Evolutionary conservation across 2,329 filamentous ascomycete genomes (phyloP), one percentile per base, ranked within the genome.

Genomic region (Nemania bipapillata): DNA sequence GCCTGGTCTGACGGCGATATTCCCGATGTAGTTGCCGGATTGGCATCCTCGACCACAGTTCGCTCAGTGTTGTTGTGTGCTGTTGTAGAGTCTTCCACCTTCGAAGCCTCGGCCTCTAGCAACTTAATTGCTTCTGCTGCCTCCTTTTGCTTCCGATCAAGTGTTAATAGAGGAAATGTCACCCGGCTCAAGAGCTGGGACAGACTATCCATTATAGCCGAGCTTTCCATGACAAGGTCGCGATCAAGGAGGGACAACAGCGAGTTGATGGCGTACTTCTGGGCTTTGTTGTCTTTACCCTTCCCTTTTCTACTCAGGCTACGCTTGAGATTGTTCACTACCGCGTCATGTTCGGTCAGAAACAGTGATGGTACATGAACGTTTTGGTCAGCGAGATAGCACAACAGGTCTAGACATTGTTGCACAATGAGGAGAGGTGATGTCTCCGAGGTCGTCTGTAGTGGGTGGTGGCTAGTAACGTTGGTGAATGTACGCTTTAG

Each of bases 181-280:
- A 98, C 93, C 72, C 92, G 91, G 79, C 93, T 95, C 28, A 99
- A 86, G 32, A 99, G 84, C 71, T 91, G 90, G 1, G 96, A 96
- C 28, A 99, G 86, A 70, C 94, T 91, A 74, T 97, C 95, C 94
- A 99, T 98, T 65, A 97, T 95, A 6, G 90, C 87, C n/a, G 95
- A 94, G 81, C 94, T 99, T 81, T 99, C 96, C 82, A 97, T 97
- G 72, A 99, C 94, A 69, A 98, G 85, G 72, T 94, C 92, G n/a
- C 96, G 92, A 78, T 98, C 96, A 24, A 99, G 86, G 4, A 99
- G 86, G 69, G 90, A 91, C 54, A 99, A 86, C 32, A 99, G 83
- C 15, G 94, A 94, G 79, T 99, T 99, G 78, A 99, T 87, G 9
- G 96, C 94, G 78, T 92, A 99, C 78, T 93, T 96, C 73, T 91